Base-by-base conservation (phyloP, 371 early-diverging fungal species). In the Cokeromyces recurvatus region DNA sequence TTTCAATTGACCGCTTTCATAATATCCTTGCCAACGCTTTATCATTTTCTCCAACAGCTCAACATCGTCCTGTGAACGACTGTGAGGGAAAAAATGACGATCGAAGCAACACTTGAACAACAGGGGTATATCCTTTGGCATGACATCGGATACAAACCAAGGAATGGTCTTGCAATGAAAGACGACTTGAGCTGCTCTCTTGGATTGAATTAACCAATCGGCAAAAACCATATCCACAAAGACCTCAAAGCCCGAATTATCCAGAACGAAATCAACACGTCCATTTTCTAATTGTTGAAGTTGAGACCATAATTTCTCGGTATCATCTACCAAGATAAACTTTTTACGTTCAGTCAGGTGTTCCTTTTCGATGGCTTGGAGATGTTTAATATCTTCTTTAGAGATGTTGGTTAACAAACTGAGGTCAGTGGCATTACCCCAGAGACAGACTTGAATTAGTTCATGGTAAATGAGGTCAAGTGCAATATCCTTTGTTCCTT, bases 131-230 rank as follows among this genome's bases (percentile, higher is more conserved):
- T 96, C 94, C 9, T 64, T 54, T 10, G 74, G 73, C 44, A 89
- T 90, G 24, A 89, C 89, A 55, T 94, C 95, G 4, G 87, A 87
- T 15, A 95, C 95, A 49, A 93, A 96, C 96, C 96, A 97, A 19
- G 95, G 94, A 34, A 90, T 83, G 3, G 77, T 53, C 66, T 96
- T 97, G 52, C 81, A 74, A 55, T 96, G 91, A 59, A 96, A 90
- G 10, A 89, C 79, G 7, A 95, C 67, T 32, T 74, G 55, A 4
- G 52, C 53, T 0, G 89, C 92, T 21, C 78, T 69, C 3, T 82
- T 78, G 0, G 82, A 67, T n/a, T 82, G 82, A 29, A 92, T 59
- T 25, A 96, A 69, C 77, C 84, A 91, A 54, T 92, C 87, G 12
- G 93, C 94, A 49, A 96, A 76, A 14, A 89, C 67, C 41, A 97